These are phyloP conservation scores for Phyllachora maydis DNA, from an alignment of 2,329 filamentous ascomycete genomes.

Conservation along the genomic window DNA sequence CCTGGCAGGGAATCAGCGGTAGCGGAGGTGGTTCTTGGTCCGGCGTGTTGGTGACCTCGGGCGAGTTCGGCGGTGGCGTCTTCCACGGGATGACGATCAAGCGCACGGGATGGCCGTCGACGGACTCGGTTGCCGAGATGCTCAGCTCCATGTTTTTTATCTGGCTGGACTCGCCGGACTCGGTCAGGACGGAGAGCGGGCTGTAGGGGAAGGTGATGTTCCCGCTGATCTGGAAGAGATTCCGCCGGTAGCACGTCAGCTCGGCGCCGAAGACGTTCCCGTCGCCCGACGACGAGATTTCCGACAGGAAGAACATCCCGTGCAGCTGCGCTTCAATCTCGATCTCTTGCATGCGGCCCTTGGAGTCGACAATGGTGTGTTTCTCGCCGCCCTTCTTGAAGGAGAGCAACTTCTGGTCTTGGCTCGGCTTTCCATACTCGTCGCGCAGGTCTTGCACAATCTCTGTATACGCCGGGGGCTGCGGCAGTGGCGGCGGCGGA, in stretches of 20 bases:
- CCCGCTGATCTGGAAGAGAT: conserved; percentile 89
- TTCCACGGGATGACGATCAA: conserved; percentile 98
- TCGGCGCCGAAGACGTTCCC: conserved; percentile 45
- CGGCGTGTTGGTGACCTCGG: conserved; percentile 37
- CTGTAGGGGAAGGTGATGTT: conserved; percentile 17
- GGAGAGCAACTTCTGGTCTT: conserved; percentile 38
- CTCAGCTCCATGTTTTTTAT: conserved; percentile 69
- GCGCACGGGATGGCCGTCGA: conserved; percentile 78
- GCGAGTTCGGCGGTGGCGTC: conserved; percentile 63
- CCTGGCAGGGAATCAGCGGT: conserved; percentile 47
- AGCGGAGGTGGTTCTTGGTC: conserved; percentile 80
- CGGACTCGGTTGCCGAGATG: conserved; percentile 84
- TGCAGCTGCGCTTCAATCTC: conserved; percentile 55
- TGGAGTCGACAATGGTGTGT: conserved; percentile 36
- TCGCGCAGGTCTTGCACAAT: conserved; percentile 39
- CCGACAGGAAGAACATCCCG: conserved; percentile 77
- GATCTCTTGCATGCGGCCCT: conserved; percentile 38
- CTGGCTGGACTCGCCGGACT: conserved; percentile 65
- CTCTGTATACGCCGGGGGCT: conserved; percentile 35
- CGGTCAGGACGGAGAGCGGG: conserved; percentile 61
- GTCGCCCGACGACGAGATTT: conserved; percentile 42
- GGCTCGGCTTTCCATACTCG: conserved; percentile 36
- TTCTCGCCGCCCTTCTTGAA: conserved; percentile 37
- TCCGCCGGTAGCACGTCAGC: conserved; percentile 86
- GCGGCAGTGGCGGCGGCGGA: no score